Conservation (phyloP, 2,329 filamentous ascomycete genomes). For the Dactylellina haptotyla region DNA sequence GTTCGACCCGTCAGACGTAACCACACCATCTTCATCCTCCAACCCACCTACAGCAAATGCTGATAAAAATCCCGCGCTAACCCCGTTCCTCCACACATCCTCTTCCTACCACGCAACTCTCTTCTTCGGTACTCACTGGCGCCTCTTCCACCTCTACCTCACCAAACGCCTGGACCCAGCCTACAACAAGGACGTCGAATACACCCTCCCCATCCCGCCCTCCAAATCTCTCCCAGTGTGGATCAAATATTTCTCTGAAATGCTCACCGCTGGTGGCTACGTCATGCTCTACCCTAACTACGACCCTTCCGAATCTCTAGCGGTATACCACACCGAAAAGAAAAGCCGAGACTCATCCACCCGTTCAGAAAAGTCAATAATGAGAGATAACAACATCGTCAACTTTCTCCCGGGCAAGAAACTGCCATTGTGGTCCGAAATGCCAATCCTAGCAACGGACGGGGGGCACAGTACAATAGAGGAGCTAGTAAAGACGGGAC, state of each 20-base stretch:
- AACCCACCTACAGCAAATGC: slow-evolving; percentile 59
- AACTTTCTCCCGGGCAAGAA: slow-evolving; percentile 13
- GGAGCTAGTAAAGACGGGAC: not conserved
- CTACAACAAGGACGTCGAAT: slow-evolving; percentile 20
- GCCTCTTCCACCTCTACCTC: slow-evolving; percentile 83
- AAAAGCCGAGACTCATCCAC: not conserved
- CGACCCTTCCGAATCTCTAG: slow-evolving; percentile 67
- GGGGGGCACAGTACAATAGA: slow-evolving; percentile 24
- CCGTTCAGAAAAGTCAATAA: slow-evolving; percentile 10
- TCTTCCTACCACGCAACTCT: slow-evolving; percentile 84
- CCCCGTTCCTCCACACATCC: slow-evolving; percentile 83
- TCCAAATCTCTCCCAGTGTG: slow-evolving; percentile 15
- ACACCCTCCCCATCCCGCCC: not conserved
- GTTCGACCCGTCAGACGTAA: slow-evolving; percentile 64
- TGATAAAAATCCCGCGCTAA: slow-evolving; percentile 58
- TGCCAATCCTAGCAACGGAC: slow-evolving; percentile 32
- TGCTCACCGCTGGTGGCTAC: slow-evolving; percentile 81
- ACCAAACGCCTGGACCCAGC: slow-evolving; percentile 67
- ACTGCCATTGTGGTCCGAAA: slow-evolving; percentile 30
- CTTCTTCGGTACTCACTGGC: slow-evolving; percentile 86
- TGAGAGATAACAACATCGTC: slow-evolving; percentile 37
- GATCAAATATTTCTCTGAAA: slow-evolving; percentile 61
- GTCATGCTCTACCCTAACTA: slow-evolving; percentile 80
- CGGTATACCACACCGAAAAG: slow-evolving; percentile 78
- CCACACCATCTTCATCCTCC: slow-evolving; percentile 62